phyloP scores from a whole-genome alignment of 495 filamentous ascomycete species.

The Aspergillus cavernicola region DNA sequence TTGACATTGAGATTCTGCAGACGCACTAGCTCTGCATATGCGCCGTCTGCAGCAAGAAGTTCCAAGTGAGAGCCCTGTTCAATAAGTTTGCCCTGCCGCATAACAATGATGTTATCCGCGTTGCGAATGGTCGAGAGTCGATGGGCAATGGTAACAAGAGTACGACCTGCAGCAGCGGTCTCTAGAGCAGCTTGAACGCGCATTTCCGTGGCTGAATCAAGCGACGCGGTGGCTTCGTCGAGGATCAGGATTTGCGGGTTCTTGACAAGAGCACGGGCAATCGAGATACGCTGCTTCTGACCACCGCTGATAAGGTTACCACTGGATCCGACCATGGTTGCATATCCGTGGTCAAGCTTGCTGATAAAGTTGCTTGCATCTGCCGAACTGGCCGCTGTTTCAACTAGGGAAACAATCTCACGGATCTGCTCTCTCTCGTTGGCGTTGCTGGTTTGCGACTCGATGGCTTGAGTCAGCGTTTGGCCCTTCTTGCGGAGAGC shows the following conservation, averaged over 20 bases:
- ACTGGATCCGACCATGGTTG: conserved; percentile 47
- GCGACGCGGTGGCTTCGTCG: conserved; percentile 55
- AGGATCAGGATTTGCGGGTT: conserved; percentile 48
- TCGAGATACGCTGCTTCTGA: conserved; percentile 65
- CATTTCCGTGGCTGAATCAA: conserved; percentile 61
- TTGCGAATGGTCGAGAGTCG: conserved; percentile 44
- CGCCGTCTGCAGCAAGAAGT: conserved; percentile 23
- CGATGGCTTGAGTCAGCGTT: conserved; percentile 6
- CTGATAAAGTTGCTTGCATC: conserved; percentile 44
- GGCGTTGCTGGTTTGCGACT: not conserved
- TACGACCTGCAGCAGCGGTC: conserved; percentile 29
- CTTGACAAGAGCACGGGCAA: conserved; percentile 57
- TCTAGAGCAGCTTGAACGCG: conserved; percentile 65
- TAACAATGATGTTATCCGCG: conserved; percentile 32
- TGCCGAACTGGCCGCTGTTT: conserved; percentile 34
- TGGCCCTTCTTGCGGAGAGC: conserved; percentile 26
- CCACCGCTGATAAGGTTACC: conserved; percentile 52
- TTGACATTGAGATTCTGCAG: conserved; percentile 18
- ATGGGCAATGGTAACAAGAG: conserved; percentile 47
- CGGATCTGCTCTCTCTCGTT: conserved; percentile 13
- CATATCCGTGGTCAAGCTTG: conserved; percentile 44
- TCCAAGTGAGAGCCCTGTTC: conserved; percentile 40
- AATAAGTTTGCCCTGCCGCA: conserved; percentile 28
- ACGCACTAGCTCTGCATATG: conserved; percentile 16
- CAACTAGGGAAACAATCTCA: conserved; percentile 36